phyloP scores from a whole-genome alignment of 2,329 filamentous ascomycete genomes.

The Calonectria pseudoturangicola region DNA sequence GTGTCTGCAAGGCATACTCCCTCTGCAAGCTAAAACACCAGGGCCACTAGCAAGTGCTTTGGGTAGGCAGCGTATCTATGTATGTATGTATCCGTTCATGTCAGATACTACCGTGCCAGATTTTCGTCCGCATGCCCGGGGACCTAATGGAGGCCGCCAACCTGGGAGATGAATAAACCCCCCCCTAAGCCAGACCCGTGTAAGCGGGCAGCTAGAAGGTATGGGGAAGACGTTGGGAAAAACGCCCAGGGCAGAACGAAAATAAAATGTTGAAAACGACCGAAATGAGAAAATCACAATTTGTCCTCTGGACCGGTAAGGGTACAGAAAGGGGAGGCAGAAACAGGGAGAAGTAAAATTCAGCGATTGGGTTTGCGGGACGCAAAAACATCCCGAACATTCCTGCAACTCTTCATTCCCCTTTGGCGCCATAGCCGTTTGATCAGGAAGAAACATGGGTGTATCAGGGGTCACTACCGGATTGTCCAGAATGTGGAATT shows the following conservation, averaged over 20 bases:
- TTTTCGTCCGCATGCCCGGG: not conserved
- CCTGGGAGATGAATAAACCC: not conserved
- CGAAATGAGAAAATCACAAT: conserved; percentile 41
- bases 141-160: conserved; percentile 12
- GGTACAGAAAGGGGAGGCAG: conserved; percentile 4
- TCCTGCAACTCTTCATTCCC: conserved; percentile 10
- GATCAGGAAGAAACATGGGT: conserved; percentile 23
- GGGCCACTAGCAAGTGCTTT: not conserved
- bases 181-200: conserved; percentile 34
- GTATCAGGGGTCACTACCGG: conserved; percentile 21
- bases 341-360: conserved; percentile 18
- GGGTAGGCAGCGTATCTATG: not conserved
- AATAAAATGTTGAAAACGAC: not conserved
- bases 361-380: conserved; percentile 24
- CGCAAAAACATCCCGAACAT: conserved; percentile 20
- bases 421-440: conserved; percentile 8
- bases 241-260: not conserved
- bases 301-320: conserved; percentile 36
- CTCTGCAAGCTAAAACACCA: conserved; percentile 10
- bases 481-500: conserved; percentile 14
- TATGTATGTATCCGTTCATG: not conserved
- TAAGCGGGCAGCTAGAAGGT: conserved; percentile 43
- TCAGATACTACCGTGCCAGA: not conserved
- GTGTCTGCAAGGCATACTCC: conserved; percentile 22
- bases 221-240: conserved; percentile 40